A percentile compares a stretch with the other conserved stretches of the same genome.
phyloP scores from a whole-genome alignment of 164 flowering plant genomes.

The Stephania yunnanensis region DNA sequence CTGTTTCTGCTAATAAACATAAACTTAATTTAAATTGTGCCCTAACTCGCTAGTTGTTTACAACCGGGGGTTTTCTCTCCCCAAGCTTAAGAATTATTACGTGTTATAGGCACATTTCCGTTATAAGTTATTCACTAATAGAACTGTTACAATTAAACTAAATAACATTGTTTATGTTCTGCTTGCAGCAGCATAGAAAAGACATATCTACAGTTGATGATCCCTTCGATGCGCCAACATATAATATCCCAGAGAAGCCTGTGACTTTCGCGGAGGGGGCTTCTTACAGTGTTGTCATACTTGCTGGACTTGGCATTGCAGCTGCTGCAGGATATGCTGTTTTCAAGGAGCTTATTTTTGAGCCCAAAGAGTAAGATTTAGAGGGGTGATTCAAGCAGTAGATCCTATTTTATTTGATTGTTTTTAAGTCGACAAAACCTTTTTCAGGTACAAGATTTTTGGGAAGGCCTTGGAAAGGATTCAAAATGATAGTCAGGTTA shows the following conservation, averaged over 20 bases:
- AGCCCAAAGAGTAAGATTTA: constrained; percentile 80
- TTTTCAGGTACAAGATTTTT: constrained; percentile 77
- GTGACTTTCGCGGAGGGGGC: constrained; percentile 92
- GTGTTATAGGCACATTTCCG: neutral
- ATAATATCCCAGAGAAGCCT: constrained; percentile 94
- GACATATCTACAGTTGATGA: constrained; percentile 74
- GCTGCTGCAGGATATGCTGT: constrained; percentile 84
- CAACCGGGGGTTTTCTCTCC: neutral
- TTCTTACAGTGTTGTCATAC: constrained; percentile 73
- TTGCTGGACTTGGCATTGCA: constrained; percentile 86
- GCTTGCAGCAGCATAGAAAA: constrained; percentile 40
- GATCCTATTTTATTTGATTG: neutral
- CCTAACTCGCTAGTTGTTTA: neutral
- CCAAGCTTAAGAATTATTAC: neutral
- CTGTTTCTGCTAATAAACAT: neutral
- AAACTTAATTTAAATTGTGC: neutral
- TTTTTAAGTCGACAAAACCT: neutral
- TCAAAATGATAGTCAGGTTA: constrained; percentile 81
- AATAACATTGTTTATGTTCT: neutral
- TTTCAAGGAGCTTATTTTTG: constrained; percentile 75
- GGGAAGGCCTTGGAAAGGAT: constrained; percentile 69
- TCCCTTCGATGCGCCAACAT: constrained; percentile 96
- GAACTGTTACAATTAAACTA: neutral
- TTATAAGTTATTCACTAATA: neutral
- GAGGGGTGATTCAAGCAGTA: neutral